These are phyloP conservation scores for Coniophora puteana DNA, from an alignment of 1,284 basidiomycete species.

Conservation along the genomic window DNA sequence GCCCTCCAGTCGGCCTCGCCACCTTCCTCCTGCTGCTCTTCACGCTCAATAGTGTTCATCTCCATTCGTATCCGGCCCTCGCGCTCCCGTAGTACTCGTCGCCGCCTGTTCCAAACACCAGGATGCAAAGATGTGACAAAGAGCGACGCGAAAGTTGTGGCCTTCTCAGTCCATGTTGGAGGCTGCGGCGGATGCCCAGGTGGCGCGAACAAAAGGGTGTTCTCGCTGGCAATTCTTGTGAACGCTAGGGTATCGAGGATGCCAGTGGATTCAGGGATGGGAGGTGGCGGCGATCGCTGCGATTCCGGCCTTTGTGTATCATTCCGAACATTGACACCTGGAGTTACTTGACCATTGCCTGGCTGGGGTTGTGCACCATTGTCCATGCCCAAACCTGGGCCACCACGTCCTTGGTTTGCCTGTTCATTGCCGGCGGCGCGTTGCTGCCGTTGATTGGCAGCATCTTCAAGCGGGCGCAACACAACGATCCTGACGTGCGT, in stretches of 20 bases:
- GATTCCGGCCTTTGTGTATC: constrained; percentile 13
- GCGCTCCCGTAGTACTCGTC: constrained; percentile 52
- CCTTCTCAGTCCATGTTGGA: constrained; percentile 48
- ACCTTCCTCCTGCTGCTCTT: constrained; percentile 29
- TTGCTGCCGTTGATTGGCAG: constrained; percentile 23
- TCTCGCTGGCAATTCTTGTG: constrained; percentile 54
- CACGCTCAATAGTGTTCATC: constrained; percentile 45
- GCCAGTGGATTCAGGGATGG: constrained; percentile 26
- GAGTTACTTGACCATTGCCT: constrained; percentile 14
- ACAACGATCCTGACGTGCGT: constrained; percentile 59
- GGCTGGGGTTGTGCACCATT: constrained; percentile 11
- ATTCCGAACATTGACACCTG: constrained; percentile 10
- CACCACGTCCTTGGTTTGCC: constrained; percentile 15
- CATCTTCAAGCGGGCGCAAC: constrained; percentile 36
- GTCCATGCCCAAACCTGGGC: constrained; percentile 14
- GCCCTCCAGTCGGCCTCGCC: constrained; percentile 32
- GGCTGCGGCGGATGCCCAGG: constrained; percentile 27
- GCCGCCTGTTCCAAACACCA: constrained; percentile 70
- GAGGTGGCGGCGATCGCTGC: constrained; percentile 21
- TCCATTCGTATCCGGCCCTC: constrained; percentile 70
- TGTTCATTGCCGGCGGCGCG: constrained; percentile 15
- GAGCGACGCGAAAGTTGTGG: constrained; percentile 51
- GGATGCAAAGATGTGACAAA: constrained; percentile 66
- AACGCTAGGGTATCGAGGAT: constrained; percentile 53
- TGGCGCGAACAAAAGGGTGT: constrained; percentile 40